Base-by-base conservation (phyloP, 495 filamentous ascomycete species). In the Talaromyces liani region DNA sequence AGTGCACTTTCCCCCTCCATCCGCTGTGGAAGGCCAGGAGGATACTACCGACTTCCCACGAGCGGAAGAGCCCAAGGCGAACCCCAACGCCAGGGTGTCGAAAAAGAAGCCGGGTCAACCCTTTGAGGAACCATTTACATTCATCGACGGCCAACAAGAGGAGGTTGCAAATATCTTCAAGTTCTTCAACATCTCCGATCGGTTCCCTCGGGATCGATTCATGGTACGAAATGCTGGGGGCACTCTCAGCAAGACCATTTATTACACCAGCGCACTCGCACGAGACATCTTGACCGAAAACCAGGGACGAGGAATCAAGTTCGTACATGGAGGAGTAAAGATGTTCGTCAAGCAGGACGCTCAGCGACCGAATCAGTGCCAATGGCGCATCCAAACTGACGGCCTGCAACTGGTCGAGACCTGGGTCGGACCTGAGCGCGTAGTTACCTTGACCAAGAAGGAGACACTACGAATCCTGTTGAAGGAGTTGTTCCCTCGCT, bases 301-400 rank as follows among this genome's bases (percentile, higher is more conserved):
- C 71, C 91, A 97, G 72, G 89, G 89, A 25, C 87, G 87, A 14
- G 91, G 92, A 27, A 87, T 98, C 74, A 96, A 92, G 75, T 97
- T 98, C 71, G 88, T 98, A 45, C 94, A 98, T 75, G 92, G 89
- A 63, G 94, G 94, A 64, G 91, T 98, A 29, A 96, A 96, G 78
- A 97, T 97, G 87, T 98, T 97, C 73, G 91, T 98, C 74, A 94
- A 93, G 77, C 94, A 98, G 70, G 93, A 98, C 68, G 89, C 90
- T 0, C 93, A 96, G 67, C 87, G 85, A 27, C 85, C 82, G 51
- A 88, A 89, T 49, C 88, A 93, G 20, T 96, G 92, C 78, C 83
- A 86, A 39, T 98, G 94, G 94, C 85, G 94, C 18, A 93, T 98
- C 67, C 94, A 98, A 81, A 90, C 85, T 22, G 94, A 98, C 72